phyloP scores from a whole-genome alignment of 495 filamentous ascomycete genomes.

The Aspergillus asperescens region DNA sequence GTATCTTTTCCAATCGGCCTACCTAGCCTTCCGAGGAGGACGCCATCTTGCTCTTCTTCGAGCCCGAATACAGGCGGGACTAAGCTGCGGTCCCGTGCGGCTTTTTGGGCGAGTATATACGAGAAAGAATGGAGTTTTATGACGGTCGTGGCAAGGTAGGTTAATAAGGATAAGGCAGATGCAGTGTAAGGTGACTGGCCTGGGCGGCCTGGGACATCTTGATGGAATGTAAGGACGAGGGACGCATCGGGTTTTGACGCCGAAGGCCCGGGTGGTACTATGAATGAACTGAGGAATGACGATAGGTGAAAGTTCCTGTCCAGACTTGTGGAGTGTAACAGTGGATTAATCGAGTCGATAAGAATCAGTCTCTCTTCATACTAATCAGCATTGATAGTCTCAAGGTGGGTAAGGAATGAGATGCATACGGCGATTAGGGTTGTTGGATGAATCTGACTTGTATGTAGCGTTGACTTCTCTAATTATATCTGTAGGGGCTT shows the following conservation, averaged over 20 bases:
- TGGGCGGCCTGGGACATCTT: constrained; percentile 48
- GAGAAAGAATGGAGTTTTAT: constrained; percentile 58
- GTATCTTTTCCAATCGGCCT: constrained; percentile 42
- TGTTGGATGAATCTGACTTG: constrained; percentile 24
- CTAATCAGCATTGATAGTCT: constrained; percentile 8
- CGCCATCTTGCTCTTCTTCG: constrained; percentile 65
- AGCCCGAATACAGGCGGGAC: constrained; percentile 72
- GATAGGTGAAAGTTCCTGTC: constrained; percentile 32
- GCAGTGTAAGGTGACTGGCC: constrained; percentile 58
- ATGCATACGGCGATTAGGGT: constrained; percentile 31
- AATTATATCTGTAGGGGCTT: constrained; percentile 54
- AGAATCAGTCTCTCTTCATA: constrained; percentile 41
- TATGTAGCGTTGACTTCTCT: constrained; percentile 41
- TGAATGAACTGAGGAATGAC: constrained; percentile 36
- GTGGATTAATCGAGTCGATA: constrained; percentile 42
- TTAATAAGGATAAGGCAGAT: constrained; percentile 53
- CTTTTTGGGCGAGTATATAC: constrained; percentile 62
- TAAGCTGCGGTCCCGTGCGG: constrained; percentile 62
- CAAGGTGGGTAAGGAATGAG: not conserved
- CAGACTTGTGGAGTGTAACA: constrained; percentile 26
- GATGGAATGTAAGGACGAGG: constrained; percentile 43
- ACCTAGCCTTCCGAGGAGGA: constrained; percentile 53
- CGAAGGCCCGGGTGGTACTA: constrained; percentile 22
- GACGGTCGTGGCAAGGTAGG: constrained; percentile 64
- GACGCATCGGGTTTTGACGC: constrained; percentile 33